Conservation (phyloP, 805 yeast species). For the Candida patagonica region DNA sequence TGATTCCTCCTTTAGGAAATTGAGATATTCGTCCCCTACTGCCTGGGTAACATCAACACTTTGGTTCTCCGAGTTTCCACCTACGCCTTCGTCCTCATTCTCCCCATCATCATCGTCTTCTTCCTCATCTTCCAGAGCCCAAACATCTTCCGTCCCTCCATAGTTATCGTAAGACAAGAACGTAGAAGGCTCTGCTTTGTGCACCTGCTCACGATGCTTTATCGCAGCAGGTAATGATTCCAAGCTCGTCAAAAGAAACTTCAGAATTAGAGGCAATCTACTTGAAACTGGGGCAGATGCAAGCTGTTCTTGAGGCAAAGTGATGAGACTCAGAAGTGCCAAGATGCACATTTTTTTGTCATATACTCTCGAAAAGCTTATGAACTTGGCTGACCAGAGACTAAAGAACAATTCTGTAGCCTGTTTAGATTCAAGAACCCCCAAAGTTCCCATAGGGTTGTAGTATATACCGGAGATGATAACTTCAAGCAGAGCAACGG, state of each 20-base stretch:
- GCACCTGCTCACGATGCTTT: conserved; percentile 50
- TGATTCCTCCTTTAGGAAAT: conserved; percentile 39
- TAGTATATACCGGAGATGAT: conserved; percentile 56
- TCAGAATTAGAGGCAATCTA: conserved; percentile 41
- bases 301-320: conserved; percentile 26
- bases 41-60: conserved; percentile 21
- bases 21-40: conserved; percentile 37
- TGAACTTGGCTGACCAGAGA: conserved; percentile 54
- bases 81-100: conserved; percentile 21
- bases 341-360: conserved; percentile 71
- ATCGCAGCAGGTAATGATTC: conserved; percentile 65
- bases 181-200: conserved; percentile 32
- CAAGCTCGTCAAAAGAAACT: conserved; percentile 42
- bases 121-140: conserved; percentile 16
- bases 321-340: conserved; percentile 50
- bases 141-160: conserved; percentile 20
- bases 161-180: conserved; percentile 29
- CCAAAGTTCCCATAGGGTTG: conserved; percentile 46
- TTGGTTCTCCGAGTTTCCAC: conserved; percentile 13
- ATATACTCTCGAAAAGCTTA: conserved; percentile 56
- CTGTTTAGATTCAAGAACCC: conserved; percentile 37
- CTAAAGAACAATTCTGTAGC: conserved; percentile 45
- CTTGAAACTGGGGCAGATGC: conserved; percentile 23
- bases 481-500: conserved; percentile 48
- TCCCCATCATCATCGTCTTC: conserved; percentile 24